Evolutionary conservation across 1,139 yeast genomes (phyloP).

Genomic region (Lodderomyces theae): DNA sequence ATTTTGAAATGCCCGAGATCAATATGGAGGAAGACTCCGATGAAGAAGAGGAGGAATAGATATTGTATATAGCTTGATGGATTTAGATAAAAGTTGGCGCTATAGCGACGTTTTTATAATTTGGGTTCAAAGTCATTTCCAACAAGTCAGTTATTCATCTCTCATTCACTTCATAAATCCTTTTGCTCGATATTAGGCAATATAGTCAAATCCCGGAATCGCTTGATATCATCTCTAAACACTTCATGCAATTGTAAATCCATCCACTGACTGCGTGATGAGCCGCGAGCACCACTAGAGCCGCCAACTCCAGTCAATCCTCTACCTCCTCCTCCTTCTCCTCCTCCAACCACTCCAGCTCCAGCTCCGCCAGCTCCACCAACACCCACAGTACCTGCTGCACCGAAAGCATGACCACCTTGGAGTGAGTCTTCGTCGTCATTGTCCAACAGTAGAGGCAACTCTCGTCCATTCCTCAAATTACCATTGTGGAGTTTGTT

Average conservation of each 20-base stretch:
- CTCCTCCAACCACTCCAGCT: not conserved
- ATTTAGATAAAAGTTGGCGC: too few species aligned
- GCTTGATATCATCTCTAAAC: conserved; percentile 1
- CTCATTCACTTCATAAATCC: not conserved
- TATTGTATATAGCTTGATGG: not conserved
- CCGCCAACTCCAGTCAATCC: not conserved
- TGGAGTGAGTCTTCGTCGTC: not conserved
- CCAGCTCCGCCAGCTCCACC: not conserved
- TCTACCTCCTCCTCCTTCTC: not conserved
- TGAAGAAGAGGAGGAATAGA: conserved; percentile 9
- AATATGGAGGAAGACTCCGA: conserved; percentile 12
- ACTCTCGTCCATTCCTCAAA: not conserved
- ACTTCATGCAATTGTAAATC: conserved; percentile 4
- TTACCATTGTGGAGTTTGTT: not conserved
- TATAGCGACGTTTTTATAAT: too few species aligned
- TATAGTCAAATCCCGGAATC: conserved; percentile 4
- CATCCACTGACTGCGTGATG: conserved; percentile 2
- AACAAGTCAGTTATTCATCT: too few species aligned
- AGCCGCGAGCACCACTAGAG: not conserved
- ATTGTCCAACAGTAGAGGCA: conserved; percentile 1
- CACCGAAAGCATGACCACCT: not conserved
- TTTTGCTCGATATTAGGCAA: conserved; percentile 3
- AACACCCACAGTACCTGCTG: not conserved
- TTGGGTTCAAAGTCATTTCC: too few species aligned
- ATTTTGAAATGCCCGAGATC: conserved; percentile 58